Conservation (phyloP, 768 basidiomycete genomes). For the Boletus insuetus region DNA sequence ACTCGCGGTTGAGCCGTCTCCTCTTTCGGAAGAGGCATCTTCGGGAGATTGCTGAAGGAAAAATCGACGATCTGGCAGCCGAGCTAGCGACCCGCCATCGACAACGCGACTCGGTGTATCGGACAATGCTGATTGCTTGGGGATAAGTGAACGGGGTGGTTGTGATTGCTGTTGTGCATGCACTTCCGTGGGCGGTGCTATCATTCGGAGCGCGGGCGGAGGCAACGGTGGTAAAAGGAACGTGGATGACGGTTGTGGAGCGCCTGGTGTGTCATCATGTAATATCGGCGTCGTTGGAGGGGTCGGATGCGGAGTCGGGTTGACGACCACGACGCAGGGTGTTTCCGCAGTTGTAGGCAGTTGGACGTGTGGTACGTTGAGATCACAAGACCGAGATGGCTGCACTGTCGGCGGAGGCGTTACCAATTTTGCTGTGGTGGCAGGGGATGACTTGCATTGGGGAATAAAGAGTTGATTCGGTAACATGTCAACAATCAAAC, state of each 20-base stretch:
- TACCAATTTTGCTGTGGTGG: neutral
- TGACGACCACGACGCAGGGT: conserved; percentile 62
- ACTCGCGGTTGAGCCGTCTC: conserved; percentile 29
- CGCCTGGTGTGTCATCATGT: conserved; percentile 20
- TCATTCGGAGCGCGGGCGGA: conserved; percentile 19
- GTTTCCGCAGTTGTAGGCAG: conserved; percentile 24
- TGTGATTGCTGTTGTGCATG: conserved; percentile 17
- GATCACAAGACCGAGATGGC: conserved; percentile 14
- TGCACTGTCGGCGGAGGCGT: conserved; percentile 2
- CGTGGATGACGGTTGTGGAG: conserved; percentile 24
- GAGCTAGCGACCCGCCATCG: conserved; percentile 30
- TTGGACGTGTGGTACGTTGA: conserved; percentile 27
- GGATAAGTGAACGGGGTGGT: conserved; percentile 11
- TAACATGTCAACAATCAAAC: conserved; percentile 59
- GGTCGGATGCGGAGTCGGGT: conserved; percentile 76
- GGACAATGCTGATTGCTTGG: conserved; percentile 1
- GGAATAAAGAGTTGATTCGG: conserved; percentile 38
- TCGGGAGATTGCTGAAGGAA: conserved; percentile 47
- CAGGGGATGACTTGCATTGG: conserved; percentile 10
- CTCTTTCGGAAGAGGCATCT: conserved; percentile 36
- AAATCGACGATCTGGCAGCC: conserved; percentile 40
- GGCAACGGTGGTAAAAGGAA: conserved; percentile 32
- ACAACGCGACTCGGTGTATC: conserved; percentile 7
- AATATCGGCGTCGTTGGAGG: conserved; percentile 67
- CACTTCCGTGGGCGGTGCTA: neutral